Evolutionary conservation across 2,329 filamentous ascomycete genomes (phyloP).

Genomic region (Xylariaceae sp.): DNA sequence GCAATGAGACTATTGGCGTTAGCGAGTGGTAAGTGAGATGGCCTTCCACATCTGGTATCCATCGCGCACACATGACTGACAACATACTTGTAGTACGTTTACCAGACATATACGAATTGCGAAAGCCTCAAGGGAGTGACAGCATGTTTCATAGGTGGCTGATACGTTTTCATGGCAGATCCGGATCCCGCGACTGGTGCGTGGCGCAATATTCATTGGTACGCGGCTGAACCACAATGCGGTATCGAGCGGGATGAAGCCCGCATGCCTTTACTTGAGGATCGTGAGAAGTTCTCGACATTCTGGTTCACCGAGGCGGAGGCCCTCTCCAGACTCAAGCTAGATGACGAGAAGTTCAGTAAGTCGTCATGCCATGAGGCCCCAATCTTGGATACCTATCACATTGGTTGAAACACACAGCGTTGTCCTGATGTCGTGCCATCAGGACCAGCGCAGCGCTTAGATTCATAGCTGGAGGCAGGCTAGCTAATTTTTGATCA

Average conservation of each 20-base stretch:
- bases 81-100: constrained; percentile 19
- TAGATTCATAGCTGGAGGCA: neutral
- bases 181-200: constrained; percentile 31
- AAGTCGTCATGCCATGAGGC: constrained; percentile 14
- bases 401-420: neutral
- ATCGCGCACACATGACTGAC: constrained; percentile 4
- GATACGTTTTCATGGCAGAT: constrained; percentile 19
- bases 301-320: constrained; percentile 28
- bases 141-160: constrained; percentile 4
- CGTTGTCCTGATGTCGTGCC: constrained; percentile 2
- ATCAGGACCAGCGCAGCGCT: neutral
- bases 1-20: constrained; percentile 27
- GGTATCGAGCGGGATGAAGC: constrained; percentile 23
- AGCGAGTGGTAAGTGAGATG: constrained; percentile 28
- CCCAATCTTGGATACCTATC: neutral
- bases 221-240: constrained; percentile 25
- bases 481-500: constrained; percentile 13
- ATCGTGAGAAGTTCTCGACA: constrained; percentile 28
- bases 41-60: neutral
- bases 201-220: constrained; percentile 26
- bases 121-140: neutral
- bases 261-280: constrained; percentile 26
- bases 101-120: constrained; percentile 8
- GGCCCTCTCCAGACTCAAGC: constrained; percentile 25
- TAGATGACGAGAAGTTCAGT: constrained; percentile 31